Percentiles rank a stretch among this genome's conserved stretches.
Conservation (phyloP, 2,329 filamentous ascomycete genomes). For the Fusarium sp. region DNA sequence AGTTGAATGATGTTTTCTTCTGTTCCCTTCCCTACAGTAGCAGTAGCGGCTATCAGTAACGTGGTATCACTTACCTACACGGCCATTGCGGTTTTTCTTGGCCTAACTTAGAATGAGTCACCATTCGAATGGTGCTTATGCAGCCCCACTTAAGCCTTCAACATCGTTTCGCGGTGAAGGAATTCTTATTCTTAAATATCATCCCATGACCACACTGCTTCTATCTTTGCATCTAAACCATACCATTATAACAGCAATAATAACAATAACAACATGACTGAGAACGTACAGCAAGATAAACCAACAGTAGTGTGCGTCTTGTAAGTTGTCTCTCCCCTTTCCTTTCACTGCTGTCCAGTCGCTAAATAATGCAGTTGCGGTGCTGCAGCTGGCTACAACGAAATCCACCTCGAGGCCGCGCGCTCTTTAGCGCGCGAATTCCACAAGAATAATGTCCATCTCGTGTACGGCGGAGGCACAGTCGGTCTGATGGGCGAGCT, state of each 20-base stretch:
- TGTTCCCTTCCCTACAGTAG: too few species aligned
- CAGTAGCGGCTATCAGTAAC: neutral
- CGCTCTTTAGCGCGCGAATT: neutral
- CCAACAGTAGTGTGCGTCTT: neutral
- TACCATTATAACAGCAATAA: neutral
- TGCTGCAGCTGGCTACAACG: neutral
- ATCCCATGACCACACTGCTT: neutral
- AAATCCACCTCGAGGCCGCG: neutral
- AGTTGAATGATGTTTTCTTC: neutral
- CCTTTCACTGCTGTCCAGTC: neutral
- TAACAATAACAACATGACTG: neutral
- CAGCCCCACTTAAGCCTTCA: neutral
- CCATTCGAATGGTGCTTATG: neutral
- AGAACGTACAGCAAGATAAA: neutral
- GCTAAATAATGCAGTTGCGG: neutral
- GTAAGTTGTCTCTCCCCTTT: neutral
- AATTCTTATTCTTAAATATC: neutral
- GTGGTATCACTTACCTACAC: neutral
- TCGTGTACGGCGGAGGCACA: slow-evolving; percentile 1
- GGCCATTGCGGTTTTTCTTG: neutral
- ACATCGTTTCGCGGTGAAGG: neutral
- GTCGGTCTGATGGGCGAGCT: slow-evolving; percentile 3
- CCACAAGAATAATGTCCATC: neutral
- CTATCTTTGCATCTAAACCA: neutral
- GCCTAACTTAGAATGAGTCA: neutral